A percentile compares a stretch with the other conserved stretches of the same genome.
These are phyloP conservation scores for Rachicladosporium sp. DNA, from an alignment of 2,329 filamentous ascomycete species.

Conservation along the genomic window DNA sequence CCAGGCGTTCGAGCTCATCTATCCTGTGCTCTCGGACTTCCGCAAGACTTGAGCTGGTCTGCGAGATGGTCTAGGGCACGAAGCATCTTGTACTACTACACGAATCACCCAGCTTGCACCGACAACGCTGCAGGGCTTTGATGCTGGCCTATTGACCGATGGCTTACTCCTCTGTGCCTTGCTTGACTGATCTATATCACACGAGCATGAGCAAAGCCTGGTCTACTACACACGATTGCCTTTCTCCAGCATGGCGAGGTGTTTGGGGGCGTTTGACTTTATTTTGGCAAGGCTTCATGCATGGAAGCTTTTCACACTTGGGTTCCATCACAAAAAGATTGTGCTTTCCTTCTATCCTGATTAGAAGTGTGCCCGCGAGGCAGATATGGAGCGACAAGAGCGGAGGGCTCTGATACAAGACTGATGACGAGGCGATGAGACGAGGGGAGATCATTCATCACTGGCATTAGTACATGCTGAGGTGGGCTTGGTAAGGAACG, in stretches of 20 bases:
- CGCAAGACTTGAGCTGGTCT: slow-evolving; percentile 1
- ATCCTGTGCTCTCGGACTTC: slow-evolving; percentile 5
- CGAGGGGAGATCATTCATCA: too few species aligned
- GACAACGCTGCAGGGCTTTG: slow-evolving; percentile 14
- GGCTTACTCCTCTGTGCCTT: not conserved
- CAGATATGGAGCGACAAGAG: too few species aligned
- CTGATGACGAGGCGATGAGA: too few species aligned
- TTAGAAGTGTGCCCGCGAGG: too few species aligned
- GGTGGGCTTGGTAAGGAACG: too few species aligned
- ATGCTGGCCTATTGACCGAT: slow-evolving; percentile 15
- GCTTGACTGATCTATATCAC: slow-evolving; percentile 1
- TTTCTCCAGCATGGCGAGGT: slow-evolving; percentile 19
- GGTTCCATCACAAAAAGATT: slow-evolving; percentile 2
- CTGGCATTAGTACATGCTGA: too few species aligned
- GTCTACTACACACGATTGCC: slow-evolving; percentile 7
- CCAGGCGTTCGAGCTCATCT: slow-evolving; percentile 5
- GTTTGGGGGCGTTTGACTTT: slow-evolving; percentile 12
- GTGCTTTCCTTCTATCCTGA: not conserved
- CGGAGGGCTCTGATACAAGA: too few species aligned
- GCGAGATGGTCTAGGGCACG: slow-evolving; percentile 4
- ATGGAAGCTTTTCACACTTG: slow-evolving; percentile 9
- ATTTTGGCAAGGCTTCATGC: slow-evolving; percentile 7
- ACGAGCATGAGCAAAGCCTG: slow-evolving; percentile 2
- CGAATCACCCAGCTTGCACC: slow-evolving; percentile 16
- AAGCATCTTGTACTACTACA: slow-evolving; percentile 9